Evolutionary conservation across 345 rosid species (phyloP), one percentile per base, ranked within the genome.

Genomic region (Eucalyptus virginea): DNA sequence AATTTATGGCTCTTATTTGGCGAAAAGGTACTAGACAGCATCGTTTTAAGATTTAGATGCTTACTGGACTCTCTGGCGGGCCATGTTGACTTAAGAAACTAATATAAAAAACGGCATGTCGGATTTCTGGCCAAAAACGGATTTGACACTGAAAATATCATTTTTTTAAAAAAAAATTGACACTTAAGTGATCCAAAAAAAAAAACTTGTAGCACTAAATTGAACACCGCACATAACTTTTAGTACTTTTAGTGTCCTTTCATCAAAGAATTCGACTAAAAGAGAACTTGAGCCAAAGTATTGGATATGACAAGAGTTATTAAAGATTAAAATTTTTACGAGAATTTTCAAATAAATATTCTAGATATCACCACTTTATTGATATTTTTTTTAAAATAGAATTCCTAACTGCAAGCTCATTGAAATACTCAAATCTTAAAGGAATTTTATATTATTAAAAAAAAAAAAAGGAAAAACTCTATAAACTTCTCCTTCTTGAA

Each of bases 101-200:
- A 52, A 52, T 52, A 52, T 5, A 52, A 52, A 2, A 52, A 52
- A 52, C 4, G 5, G 0, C 5, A 52, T 52, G 26, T 52, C 10
- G 0, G 0, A 52, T 52, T 52, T 4, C 26, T 2, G 0, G 5
- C 5, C 9, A 19, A 52, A 52, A 2, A 52, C 2, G 5, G 58
- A 52, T 52, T 52, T 52, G 26, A 21, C 11, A 52, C 0, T 52
- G 5, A 52, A 52, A 52, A 52, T 0, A 52, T 52, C 5, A 0
- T 52, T 52, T 51, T 51, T 18, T 8, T 11, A 48, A 48, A 51
- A 52, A 52, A 51, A 52, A 18, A 52, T 52, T 52, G 58, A 52
- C 24, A 19, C 58, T 52, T 52, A 8, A 52, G 5, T 52, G 5
- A 52, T 19, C 54, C 3, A 7, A 52, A 8, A 52, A 19, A 19